phyloP scores from a whole-genome alignment of 805 yeast genomes.

The Maudiozyma bulderi region DNA sequence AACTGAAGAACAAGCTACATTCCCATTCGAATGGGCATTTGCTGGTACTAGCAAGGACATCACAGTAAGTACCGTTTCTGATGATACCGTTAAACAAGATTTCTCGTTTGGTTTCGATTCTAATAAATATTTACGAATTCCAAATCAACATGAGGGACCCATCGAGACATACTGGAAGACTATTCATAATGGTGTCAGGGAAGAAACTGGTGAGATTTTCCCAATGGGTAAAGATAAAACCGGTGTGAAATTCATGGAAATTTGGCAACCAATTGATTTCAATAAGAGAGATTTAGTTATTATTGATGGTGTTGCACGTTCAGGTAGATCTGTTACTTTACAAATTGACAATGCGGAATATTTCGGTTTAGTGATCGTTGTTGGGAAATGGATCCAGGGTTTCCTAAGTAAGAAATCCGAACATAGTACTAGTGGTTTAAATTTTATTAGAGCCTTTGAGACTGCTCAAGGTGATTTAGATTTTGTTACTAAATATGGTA shows the following conservation, averaged over 20 bases:
- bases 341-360: constrained; percentile 18
- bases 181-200: constrained; percentile 27
- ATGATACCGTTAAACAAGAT: constrained; percentile 14
- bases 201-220: constrained; percentile 26
- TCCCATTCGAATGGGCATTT: constrained; percentile 51
- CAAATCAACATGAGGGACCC: constrained; percentile 23
- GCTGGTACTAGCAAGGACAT: constrained; percentile 39
- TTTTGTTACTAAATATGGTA: constrained; percentile 18
- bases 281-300: constrained; percentile 14
- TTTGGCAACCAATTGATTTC: constrained; percentile 31
- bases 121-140: constrained; percentile 19
- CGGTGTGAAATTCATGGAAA: constrained; percentile 24
- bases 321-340: constrained; percentile 20
- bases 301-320: constrained; percentile 3
- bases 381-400: constrained; percentile 30
- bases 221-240: constrained; percentile 23
- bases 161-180: constrained; percentile 25
- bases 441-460: constrained; percentile 22
- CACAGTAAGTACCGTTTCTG: constrained; percentile 27
- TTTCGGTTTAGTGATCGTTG: constrained; percentile 23
- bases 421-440: constrained; percentile 15
- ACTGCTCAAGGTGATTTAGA: constrained; percentile 7
- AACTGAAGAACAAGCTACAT: constrained; percentile 21
- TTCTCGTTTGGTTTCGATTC: constrained; percentile 26
- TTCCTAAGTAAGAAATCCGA: constrained; percentile 19